Evolutionary conservation across 2,329 filamentous ascomycete species (phyloP).

Genomic region (Magnaporthales sp.): DNA sequence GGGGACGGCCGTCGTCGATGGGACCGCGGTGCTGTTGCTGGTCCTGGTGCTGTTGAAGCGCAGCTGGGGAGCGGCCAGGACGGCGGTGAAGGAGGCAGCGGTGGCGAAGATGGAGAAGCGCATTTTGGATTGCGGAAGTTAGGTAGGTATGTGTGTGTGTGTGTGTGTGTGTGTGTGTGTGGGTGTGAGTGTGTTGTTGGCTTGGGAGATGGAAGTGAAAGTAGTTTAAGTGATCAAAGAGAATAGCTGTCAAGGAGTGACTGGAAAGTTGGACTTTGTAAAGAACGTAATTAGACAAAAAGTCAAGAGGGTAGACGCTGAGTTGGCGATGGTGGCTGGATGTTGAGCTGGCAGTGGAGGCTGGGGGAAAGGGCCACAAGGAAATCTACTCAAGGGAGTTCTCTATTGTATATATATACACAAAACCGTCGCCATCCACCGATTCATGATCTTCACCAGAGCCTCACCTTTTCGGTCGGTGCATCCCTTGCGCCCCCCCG

Average conservation of each 20-base stretch:
- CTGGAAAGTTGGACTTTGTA: neutral
- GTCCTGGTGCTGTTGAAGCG: neutral
- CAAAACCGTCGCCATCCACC: neutral
- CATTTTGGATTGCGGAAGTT: neutral
- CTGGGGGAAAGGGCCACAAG: neutral
- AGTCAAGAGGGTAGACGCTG: neutral
- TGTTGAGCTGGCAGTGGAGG: neutral
- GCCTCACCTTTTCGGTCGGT: neutral
- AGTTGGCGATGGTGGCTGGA: neutral
- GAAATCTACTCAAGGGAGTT: neutral
- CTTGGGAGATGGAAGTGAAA: too few relatives aligned
- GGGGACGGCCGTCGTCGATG: neutral
- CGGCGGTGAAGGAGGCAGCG: neutral
- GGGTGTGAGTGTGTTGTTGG: too few relatives aligned
- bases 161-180: too few relatives aligned
- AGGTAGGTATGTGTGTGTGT: neutral
- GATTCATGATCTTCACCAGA: neutral
- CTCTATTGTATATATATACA: neutral
- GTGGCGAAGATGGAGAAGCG: neutral
- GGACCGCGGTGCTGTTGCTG: neutral
- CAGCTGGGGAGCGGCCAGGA: neutral
- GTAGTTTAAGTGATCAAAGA: neutral
- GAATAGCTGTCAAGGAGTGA: neutral
- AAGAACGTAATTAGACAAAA: neutral
- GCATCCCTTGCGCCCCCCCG: neutral